Evolutionary conservation across 257 asterid genomes (phyloP), one percentile per base, ranked within the genome.

Genomic region (Jasminum sambac): DNA sequence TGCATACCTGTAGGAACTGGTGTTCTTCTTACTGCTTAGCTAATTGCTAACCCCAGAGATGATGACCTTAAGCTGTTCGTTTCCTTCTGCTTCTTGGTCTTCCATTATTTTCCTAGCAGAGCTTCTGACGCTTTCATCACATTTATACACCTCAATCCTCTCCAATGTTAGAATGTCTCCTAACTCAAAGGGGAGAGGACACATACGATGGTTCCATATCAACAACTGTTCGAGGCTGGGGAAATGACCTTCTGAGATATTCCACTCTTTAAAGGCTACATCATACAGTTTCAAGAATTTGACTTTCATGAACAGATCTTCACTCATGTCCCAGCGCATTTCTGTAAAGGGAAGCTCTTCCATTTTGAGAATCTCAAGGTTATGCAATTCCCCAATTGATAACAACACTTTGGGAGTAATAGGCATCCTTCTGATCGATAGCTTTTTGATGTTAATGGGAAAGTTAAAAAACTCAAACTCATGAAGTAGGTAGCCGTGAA

Each of bases 71-170:
- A 77, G 37, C 38, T 24, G 61, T 61, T 62, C 74, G 30, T 60
- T 71, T 48, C 43, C 77, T 6, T 6, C 3, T 5, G 64, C 69
- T 38, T 3, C 37, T 41, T 63, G 72, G 10, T 70, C 68, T n/a
- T 65, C 52, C 21, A 43, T 25, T 37, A 76, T 64, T 8, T 13
- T n/a, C 50, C 14, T 60, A 48, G 68, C 77, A 3, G 77, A 77
- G 11, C 24, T 39, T 17, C 11, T 30, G 2, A 21, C 67, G 24
- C 37, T 6, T 40, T n/a, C 8, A 8, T 14, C 36, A 30, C 63
- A 66, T 14, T 6, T 2, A 11, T 44, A 6, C 43, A 77, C 63
- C 48, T 72, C 68, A 43, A 77, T 67, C 19, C 9, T 39, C 63
- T 62, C 67, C 58, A 72, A 34, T 5, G 78, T 67, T 26, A 26